Base-by-base conservation (phyloP, 2,329 filamentous ascomycete genomes). In the Coniochaeta prunicola region DNA sequence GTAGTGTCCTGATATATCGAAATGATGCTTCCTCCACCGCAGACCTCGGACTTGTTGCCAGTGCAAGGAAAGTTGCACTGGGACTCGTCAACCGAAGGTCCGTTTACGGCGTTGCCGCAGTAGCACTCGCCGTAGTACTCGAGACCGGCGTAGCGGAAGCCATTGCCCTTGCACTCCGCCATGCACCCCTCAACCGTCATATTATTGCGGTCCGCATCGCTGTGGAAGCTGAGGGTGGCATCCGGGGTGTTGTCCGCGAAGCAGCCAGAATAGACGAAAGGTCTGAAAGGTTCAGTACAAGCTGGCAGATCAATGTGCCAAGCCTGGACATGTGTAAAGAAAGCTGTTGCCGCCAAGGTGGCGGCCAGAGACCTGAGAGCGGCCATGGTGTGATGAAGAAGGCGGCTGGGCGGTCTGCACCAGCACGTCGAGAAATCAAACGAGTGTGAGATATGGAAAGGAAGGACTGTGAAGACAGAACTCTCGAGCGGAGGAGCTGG, bases 61-160 rank as follows among this genome's bases (percentile, higher is more conserved):
- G 70, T 78, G 68, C 84, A 80, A 10, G 80, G 72, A 58, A 84
- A 82, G 67, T 76, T 83, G 64, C 87, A 88, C 38, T 83, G 75
- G 17, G 79, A 73, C 21, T 78, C 76, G 3, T 74, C 67, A 17
- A 87, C 68, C 62, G 75, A 75, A 64, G 82, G 79, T n/a, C 78
- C 77, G 62, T 81, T 71, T 61, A 81, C 75, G 30, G 77, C 78
- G 61, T 80, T 71, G 33, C 79, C 76, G 62, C 80, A 79, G 68
- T 81, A 83, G 71, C 82, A 83, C 45, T 76, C 71, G 59, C 78
- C 79, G 60, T 80, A 76, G 68, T 79, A 80, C 61, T 76, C 73
- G 34, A 82, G 74, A 58, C 79, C 79, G 62, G 79, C 77, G 61
- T 81, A 79, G 56, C 77, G 73, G 68, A 76, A 82, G 48, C 76